phyloP scores from a whole-genome alignment of 164 flowering plant species.

The Kingdonia uniflora region DNA sequence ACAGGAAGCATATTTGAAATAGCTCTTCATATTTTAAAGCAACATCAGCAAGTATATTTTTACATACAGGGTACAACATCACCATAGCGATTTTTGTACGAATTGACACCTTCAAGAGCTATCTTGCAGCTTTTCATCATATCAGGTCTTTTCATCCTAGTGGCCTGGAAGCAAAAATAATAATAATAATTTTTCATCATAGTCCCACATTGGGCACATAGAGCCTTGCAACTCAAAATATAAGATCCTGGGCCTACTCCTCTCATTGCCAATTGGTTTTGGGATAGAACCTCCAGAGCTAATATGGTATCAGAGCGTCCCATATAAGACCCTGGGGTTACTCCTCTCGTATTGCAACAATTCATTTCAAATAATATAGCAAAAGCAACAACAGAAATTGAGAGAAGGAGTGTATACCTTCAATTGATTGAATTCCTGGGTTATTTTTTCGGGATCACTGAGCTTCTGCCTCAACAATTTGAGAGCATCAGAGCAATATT shows the following conservation, averaged over 20 bases:
- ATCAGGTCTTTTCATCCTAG: slow-evolving; percentile 37
- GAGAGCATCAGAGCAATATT: slow-evolving; percentile 46
- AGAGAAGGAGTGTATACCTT: slow-evolving; percentile 24
- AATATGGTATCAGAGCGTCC: too few species aligned
- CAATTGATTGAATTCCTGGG: slow-evolving; percentile 37
- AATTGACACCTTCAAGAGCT: slow-evolving; percentile 48
- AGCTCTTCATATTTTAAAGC: too few species aligned
- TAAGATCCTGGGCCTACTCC: too few species aligned
- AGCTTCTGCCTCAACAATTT: slow-evolving; percentile 33
- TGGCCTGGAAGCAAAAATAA: slow-evolving; percentile 30
- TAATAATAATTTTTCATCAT: too few species aligned
- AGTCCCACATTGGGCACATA: too few species aligned
- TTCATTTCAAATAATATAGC: not conserved
- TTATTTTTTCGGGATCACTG: slow-evolving; percentile 18
- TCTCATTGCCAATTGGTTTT: too few species aligned
- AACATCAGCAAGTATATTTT: not conserved
- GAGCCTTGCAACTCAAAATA: too few species aligned
- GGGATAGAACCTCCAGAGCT: too few species aligned
- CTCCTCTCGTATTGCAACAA: too few species aligned
- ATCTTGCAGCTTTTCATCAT: slow-evolving; percentile 45
- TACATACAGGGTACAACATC: slow-evolving; percentile 70
- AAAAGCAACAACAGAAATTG: not conserved
- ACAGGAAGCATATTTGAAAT: too few species aligned
- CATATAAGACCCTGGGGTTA: too few species aligned
- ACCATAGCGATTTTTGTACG: slow-evolving; percentile 60